Percentiles rank a stretch among this genome's conserved stretches.
These are phyloP conservation scores for Trypanosoma caninum DNA, from an alignment of 208 protist genomes.

Conservation along the genomic window DNA sequence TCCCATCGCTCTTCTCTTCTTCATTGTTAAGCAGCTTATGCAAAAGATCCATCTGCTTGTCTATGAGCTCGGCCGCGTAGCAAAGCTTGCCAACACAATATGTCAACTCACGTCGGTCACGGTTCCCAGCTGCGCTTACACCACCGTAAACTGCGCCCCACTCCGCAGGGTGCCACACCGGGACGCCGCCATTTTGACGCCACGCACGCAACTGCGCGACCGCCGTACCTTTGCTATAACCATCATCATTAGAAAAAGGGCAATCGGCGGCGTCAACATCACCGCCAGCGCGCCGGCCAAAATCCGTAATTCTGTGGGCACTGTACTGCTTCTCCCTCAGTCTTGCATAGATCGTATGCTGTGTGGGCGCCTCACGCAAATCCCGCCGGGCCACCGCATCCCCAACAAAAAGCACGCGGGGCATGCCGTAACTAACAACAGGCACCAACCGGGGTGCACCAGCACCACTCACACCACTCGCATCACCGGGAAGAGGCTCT, in stretches of 20 bases:
- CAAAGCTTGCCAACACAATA: conserved; percentile 42
- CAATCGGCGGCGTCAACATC: no score
- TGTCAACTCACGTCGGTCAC: conserved; percentile 28
- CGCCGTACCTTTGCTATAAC: no score
- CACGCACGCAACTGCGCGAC: conserved; percentile 12
- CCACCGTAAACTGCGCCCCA: conserved; percentile 64
- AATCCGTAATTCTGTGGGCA: no score
- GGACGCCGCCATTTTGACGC: conserved; percentile 21
- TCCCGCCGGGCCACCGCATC: conserved; percentile 35
- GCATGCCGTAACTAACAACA: conserved; percentile 56
- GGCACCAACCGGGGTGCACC: conserved; percentile 22
- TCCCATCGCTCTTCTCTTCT: not conserved
- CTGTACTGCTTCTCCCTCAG: conserved; percentile 41
- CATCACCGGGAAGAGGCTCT: not conserved
- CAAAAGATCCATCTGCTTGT: conserved; percentile 18
- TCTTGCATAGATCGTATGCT: conserved; percentile 34
- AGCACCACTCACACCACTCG: not conserved
- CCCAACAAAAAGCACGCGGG: conserved; percentile 49
- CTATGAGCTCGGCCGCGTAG: conserved; percentile 21
- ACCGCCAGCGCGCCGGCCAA: no score
- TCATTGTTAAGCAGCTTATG: conserved; percentile 9
- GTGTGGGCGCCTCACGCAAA: conserved; percentile 24
- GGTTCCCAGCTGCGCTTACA: conserved; percentile 6
- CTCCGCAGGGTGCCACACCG: conserved; percentile 38
- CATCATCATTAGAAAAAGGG: no score